Base-by-base conservation (phyloP, 495 filamentous ascomycete species). In the Daldinia grandis region DNA sequence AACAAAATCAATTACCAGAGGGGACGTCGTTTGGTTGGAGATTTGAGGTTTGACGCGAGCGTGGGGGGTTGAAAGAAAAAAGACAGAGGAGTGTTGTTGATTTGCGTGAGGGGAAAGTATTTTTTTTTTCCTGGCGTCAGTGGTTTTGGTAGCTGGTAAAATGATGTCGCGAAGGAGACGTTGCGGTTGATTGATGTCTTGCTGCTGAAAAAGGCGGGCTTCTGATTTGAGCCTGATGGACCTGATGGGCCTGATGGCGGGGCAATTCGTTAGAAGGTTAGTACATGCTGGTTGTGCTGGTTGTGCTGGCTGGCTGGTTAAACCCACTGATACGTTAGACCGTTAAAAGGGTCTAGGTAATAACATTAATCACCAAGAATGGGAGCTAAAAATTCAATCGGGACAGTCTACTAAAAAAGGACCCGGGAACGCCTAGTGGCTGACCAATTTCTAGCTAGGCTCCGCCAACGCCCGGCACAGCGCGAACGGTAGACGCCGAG, bases 31-130 rank as follows among this genome's bases (percentile, higher is more conserved):
- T 57, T 53, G 70, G 70, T 68, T 73, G 70, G 70, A 73, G 70
- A 68, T 65, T 65, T 65, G 65, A 68, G 55, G 70, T 68, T 73
- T 68, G 65, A 68, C 70, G 65, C 27, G 58, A 64, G 28, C 70
- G 70, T 73, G 70, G 70, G 70, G 70, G 70, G 68, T 66, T 56
- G 47, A 44, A 24, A 47, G 33, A 33, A 61, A 44, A 53, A n/a
- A 38, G 42, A 58, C 19, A 28, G 50, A 68, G 51, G 19, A 62
- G 60, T 65, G 58, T 50, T 64, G 67, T 67, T 68, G 69, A 68
- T 72, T 72, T 72, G 64, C 69, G 69, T 72, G 69, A 72, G 69
- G 69, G 69, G 69, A 72, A 72, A 59, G 64, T 68, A 68, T 64
- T 72, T 62, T 58, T 58, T 44, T 55, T 68, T 69, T 72, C 61